Evolutionary conservation across 257 asterid genomes (phyloP), one percentile per base, ranked within the genome.

Genomic region (Paraleonurus japonicus): DNA sequence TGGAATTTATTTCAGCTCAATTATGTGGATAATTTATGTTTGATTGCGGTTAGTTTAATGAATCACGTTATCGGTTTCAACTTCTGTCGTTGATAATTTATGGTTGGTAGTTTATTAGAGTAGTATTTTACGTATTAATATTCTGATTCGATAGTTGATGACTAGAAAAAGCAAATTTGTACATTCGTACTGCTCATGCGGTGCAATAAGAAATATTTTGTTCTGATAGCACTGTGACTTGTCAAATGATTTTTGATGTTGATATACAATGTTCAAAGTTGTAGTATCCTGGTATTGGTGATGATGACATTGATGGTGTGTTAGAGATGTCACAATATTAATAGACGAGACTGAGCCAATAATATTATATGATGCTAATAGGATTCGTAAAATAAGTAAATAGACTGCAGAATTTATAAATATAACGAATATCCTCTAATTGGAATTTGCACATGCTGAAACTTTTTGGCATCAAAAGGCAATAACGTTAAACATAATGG

Each of bases 1-100:
- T 64, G 6, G 61, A 61, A 16, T 64, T 62, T 7, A n/a, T 57
- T 73, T 76, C 15, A 45, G 70, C 73, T 72, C 26, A 39, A 57
- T 45, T 59, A 67, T 61, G 24, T 33, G 33, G 45, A 32, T 62
- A 74, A 2, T 17, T 72, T 26, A 17, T 67, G 50, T 37, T 43
- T 69, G 10, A 41, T 53, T 32, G 24, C 22, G 3, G 73, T 51
- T 61, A 64, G 10, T 24, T 22, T 26, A 7, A 47, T 39, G 17
- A n/a, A 27, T 54, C 47, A 20, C 12, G 75, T 32, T 74, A 37
- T 70, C 53, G 37, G 55, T 39, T 65, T 78, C 16, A 32, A 15
- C 26, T 19, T 28, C 28, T 48, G 11, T 3, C 17, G n/a, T 57
- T 51, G 69, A 55, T 63, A 26, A 23, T 19, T 69, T 67, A 22